These are phyloP conservation scores for Penicillium taxi DNA, from an alignment of 495 filamentous ascomycete genomes.

Conservation along the genomic window DNA sequence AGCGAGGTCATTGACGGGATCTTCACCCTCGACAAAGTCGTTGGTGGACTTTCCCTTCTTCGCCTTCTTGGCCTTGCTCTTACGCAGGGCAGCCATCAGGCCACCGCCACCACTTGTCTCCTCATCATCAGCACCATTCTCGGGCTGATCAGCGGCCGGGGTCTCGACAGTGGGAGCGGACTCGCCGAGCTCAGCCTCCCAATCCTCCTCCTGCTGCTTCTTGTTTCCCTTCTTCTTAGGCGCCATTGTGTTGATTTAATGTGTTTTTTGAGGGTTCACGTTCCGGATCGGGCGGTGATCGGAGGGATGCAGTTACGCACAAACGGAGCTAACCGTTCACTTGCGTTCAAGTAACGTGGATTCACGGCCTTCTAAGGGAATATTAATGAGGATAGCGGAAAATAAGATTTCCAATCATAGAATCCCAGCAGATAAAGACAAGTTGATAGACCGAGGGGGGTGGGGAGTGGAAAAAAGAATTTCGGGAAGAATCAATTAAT, in stretches of 20 bases:
- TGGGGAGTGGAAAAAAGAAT: conserved; percentile 20
- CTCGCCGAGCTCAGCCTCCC: conserved; percentile 94
- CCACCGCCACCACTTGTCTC: conserved; percentile 55
- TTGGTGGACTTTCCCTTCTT: conserved; percentile 75
- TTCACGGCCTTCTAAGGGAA: conserved; percentile 11
- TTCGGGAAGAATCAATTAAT: conserved; percentile 23
- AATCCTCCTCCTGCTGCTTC: conserved; percentile 84
- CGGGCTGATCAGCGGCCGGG: conserved; percentile 39
- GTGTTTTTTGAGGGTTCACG: not conserved
- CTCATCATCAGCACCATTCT: conserved; percentile 35
- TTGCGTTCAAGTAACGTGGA: conserved; percentile 10
- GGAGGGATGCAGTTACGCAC: conserved; percentile 19
- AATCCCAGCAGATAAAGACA: conserved; percentile 19
- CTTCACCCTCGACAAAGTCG: conserved; percentile 68
- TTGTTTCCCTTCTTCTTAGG: conserved; percentile 93
- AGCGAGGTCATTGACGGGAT: conserved; percentile 46
- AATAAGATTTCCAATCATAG: conserved; percentile 4
- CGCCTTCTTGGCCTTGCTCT: conserved; percentile 84
- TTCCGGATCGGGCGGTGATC: conserved; percentile 15
- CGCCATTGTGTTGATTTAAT: conserved; percentile 49
- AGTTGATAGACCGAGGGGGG: conserved; percentile 12
- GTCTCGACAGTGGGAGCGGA: conserved; percentile 45
- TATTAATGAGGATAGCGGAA: conserved; percentile 8
- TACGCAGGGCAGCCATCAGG: conserved; percentile 78
- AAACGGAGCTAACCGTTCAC: conserved; percentile 30